Percentiles rank a stretch among this genome's conserved stretches.
Conservation (phyloP, 2,329 filamentous ascomycete genomes). For the Ophiostoma sp. region DNA sequence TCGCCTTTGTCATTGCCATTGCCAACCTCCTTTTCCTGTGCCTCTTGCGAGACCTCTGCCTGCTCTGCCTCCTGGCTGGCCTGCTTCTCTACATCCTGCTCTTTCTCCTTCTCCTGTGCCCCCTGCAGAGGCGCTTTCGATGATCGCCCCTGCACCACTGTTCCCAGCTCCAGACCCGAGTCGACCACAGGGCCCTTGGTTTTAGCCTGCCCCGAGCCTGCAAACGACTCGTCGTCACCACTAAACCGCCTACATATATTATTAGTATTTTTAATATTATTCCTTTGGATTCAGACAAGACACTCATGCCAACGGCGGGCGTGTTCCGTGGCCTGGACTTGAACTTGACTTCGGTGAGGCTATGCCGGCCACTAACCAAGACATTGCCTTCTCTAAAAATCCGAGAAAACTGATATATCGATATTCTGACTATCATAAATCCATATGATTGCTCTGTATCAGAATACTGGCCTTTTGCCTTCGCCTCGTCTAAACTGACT, state of each 20-base stretch:
- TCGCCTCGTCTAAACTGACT: not conserved
- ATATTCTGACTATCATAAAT: not conserved
- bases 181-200: constrained; percentile 23
- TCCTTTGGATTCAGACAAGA: not conserved
- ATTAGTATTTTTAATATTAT: not conserved
- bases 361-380: constrained; percentile 5
- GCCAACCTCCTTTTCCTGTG: not conserved
- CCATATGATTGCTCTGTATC: no score
- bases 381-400: not conserved
- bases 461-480: not conserved
- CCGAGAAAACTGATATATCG: not conserved
- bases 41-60: not conserved
- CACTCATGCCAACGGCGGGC: not conserved
- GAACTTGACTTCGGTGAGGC: not conserved
- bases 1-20: not conserved
- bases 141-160: constrained; percentile 25
- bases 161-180: constrained; percentile 27
- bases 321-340: not conserved
- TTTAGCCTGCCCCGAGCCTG: not conserved
- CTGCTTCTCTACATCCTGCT: not conserved
- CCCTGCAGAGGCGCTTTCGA: constrained; percentile 5
- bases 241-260: constrained; percentile 27
- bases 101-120: not conserved
- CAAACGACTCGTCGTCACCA: constrained; percentile 29
- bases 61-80: not conserved